These are phyloP conservation scores for Aspergillus carlsbadensis DNA, from an alignment of 495 filamentous ascomycete genomes.

Conservation along the genomic window DNA sequence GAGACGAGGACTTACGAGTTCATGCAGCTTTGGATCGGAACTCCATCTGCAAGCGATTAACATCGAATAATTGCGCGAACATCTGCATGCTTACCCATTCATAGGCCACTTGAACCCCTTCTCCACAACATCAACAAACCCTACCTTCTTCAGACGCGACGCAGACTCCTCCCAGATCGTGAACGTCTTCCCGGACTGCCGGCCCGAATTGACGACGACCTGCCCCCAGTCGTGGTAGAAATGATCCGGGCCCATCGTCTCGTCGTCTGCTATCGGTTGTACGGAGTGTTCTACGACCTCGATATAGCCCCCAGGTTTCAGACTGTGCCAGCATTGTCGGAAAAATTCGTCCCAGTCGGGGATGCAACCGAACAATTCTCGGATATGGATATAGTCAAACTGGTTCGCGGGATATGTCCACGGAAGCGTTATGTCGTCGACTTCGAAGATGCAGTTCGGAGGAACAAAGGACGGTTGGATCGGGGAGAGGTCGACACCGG, in stretches of 20 bases:
- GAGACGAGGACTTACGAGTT: constrained; percentile 36
- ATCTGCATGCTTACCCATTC: constrained; percentile 20
- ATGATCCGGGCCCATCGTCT: constrained; percentile 47
- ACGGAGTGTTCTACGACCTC: constrained; percentile 59
- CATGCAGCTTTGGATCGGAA: constrained; percentile 61
- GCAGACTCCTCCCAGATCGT: constrained; percentile 45
- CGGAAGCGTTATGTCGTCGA: constrained; percentile 54
- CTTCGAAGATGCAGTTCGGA: constrained; percentile 53
- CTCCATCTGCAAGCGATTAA: constrained; percentile 55
- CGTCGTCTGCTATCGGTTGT: constrained; percentile 47
- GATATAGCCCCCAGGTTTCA: constrained; percentile 67
- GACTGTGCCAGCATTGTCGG: constrained; percentile 31
- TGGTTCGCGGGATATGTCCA: constrained; percentile 53
- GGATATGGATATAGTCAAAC: constrained; percentile 69
- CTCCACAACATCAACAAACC: constrained; percentile 60
- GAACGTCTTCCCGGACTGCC: constrained; percentile 49
- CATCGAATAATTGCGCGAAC: not conserved
- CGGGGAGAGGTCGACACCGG: constrained; percentile 48
- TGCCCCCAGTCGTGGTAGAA: constrained; percentile 52
- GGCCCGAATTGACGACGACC: constrained; percentile 50
- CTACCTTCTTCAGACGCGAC: constrained; percentile 39
- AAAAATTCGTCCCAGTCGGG: constrained; percentile 56
- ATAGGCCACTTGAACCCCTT: constrained; percentile 58
- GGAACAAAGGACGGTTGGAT: constrained; percentile 44
- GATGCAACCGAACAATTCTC: constrained; percentile 57